phyloP scores from a whole-genome alignment of 169 alveolate genomes.

The Hepatocystis sp. region DNA sequence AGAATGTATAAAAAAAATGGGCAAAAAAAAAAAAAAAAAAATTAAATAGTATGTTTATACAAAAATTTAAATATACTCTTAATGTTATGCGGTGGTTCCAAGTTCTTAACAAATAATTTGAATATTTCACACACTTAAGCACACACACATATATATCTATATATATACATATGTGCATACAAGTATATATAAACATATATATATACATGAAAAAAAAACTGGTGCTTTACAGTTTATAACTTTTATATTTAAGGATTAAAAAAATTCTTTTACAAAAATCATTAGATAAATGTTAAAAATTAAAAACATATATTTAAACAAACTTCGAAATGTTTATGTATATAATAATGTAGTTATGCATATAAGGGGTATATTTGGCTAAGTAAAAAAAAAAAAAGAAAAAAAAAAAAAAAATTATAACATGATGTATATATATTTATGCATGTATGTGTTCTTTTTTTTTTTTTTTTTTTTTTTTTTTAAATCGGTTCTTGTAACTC shows the following conservation, averaged over 20 bases:
- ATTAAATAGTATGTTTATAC: slow-evolving; percentile 6
- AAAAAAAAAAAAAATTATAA: too few relatives aligned
- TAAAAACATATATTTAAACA: slow-evolving; percentile 50
- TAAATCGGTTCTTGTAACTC: slow-evolving; percentile 80
- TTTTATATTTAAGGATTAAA: slow-evolving; percentile 13
- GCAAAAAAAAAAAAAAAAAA: too few relatives aligned
- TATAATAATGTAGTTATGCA: background rate
- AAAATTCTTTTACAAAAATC: slow-evolving; percentile 68
- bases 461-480: slow-evolving; percentile 10
- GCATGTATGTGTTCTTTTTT: background rate
- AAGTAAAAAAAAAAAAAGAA: background rate
- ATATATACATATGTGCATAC: too few relatives aligned
- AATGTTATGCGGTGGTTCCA: slow-evolving; percentile 13
- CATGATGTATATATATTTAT: slow-evolving; percentile 11
- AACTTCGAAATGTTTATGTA: background rate
- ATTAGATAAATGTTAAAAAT: slow-evolving; percentile 31
- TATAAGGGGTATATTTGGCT: background rate
- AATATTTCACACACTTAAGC: slow-evolving; percentile 3
- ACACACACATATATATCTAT: slow-evolving; percentile 5
- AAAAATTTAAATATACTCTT: slow-evolving; percentile 24
- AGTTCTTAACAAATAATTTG: slow-evolving; percentile 18
- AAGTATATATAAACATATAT: background rate
- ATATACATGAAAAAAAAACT: slow-evolving; percentile 2
- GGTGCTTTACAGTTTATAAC: slow-evolving; percentile 7
- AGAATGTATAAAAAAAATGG: too few relatives aligned